Evolutionary conservation across 768 basidiomycete species (phyloP).

Genomic region (Tephrocybe sp.): DNA sequence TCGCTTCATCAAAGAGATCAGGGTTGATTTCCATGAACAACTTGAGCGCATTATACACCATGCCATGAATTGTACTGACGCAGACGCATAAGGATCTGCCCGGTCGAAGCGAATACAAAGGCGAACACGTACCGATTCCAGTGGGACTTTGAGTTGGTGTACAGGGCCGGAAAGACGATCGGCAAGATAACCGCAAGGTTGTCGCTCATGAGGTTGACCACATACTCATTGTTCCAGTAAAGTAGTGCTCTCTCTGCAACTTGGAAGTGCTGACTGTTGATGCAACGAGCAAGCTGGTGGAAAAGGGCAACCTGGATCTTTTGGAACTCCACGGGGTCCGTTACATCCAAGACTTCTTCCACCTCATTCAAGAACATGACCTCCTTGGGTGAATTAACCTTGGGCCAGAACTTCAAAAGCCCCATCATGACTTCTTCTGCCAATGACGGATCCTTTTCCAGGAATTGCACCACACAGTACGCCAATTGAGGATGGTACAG

Average conservation of each 20-base stretch:
- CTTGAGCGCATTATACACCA: constrained; percentile 99
- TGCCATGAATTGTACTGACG: constrained; percentile 91
- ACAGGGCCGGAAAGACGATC: constrained; percentile 95
- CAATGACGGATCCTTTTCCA: constrained; percentile 91
- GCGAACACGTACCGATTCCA: constrained; percentile 99
- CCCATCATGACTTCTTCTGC: constrained; percentile 97
- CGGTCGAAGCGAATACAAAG: constrained; percentile 8
- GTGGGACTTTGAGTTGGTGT: constrained; percentile 94
- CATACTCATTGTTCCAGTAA: constrained; percentile 99
- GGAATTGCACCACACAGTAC: constrained; percentile 98
- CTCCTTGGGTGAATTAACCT: constrained; percentile 98
- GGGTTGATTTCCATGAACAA: constrained; percentile 99
- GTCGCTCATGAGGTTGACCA: constrained; percentile 98
- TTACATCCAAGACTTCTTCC: constrained; percentile 97
- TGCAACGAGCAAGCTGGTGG: constrained; percentile 92
- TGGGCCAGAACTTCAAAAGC: constrained; percentile 97
- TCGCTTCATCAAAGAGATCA: constrained; percentile 89
- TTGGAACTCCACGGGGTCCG: constrained; percentile 93
- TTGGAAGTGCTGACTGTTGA: constrained; percentile 99
- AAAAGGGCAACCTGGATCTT: constrained; percentile 94
- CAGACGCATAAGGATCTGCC: not conserved
- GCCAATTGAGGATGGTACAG: constrained; percentile 99
- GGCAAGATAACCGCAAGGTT: constrained; percentile 87
- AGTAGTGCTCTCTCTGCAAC: constrained; percentile 95
- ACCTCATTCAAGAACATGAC: constrained; percentile 99